Base-by-base conservation (phyloP, 306 rosid genomes). In the Prunus mume region DNA sequence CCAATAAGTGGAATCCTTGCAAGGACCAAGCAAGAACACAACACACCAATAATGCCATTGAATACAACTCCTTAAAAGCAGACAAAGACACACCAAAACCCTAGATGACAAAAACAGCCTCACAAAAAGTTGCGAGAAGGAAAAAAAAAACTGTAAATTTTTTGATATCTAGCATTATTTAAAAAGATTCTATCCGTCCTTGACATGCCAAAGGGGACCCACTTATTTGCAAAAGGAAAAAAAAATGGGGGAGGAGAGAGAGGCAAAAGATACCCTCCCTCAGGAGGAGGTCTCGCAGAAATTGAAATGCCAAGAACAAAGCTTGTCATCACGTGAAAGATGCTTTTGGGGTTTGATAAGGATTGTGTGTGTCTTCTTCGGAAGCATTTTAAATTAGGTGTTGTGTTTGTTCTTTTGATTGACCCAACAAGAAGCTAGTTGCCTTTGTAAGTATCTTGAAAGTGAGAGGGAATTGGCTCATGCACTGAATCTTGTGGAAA, bases 301-400 rank as follows among this genome's bases (percentile, higher is more conserved):
- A 80, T 71, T 60, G 43, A 47, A 47, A 11, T 47, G 87, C 85
- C 68, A 81, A 79, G 78, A 76, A 87, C 52, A 69, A 80, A 30
- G 72, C 71, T 82, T 90, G 90, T 86, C 88, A 86, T 86, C 97
- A 87, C 90, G 90, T 85, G 92, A 87, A 91, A 85, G 88, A 89
- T 87, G 88, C 97, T 79, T 84, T 78, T 57, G 24, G 51, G 71
- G 46, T 12, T 6, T 74, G 80, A 78, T 69, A 83, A 77, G 73
- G 84, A 87, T 78, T 82, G 71, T 68, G 25, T 69, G 27, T 67
- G 86, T 74, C 80, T 73, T 81, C 74, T 79, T 75, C 77, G 72
- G 79, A 83, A 76, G 76, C 28, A 54, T 34, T 82, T 80, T 75
- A 47, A 76, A 75, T 69, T 74, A 76, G 85, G 85, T 79, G 76